Evolutionary conservation across 2,329 filamentous ascomycete species (phyloP), one percentile per base, ranked within the genome.

Genomic region (Epichloe sylvatica): DNA sequence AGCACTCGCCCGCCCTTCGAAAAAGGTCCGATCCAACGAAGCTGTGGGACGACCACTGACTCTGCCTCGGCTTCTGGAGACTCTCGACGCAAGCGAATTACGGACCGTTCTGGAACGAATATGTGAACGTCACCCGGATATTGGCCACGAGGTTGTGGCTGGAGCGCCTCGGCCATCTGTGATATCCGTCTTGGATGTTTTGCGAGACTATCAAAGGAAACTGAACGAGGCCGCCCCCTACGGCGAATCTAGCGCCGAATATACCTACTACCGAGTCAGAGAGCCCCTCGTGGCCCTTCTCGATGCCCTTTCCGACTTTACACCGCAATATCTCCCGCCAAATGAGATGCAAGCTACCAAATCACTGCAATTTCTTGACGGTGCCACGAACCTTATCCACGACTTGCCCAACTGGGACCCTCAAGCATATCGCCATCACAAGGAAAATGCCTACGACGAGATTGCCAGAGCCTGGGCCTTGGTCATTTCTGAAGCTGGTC

Each of bases 391-490:
- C 56, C 80, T 97, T 50, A 85, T 97, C 50, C 90, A 98, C 65
- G 76, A 82, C 38, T 74, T 98, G 41, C 92, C 92, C 3, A 80
- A 94, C 60, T 98, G 90, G 89, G 86, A 92, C 57, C 87, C 82
- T 42, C 85, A 84, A 52, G 81, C 87, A 54, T 85, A 96, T 69
- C 90, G 90, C 56, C 78, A 95, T 59, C 87, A 94, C 71, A 96
- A 96, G 67, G 84, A 95, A 56, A 88, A 88, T 55, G 90, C 91
- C 6, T 98, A 98, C 62, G 91, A 98, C 60, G 92, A 97, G 63
- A 90, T 98, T 55, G 84, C 87, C 25, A 88, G 84, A 60, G 92
- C 92, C 1, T 98, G 92, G 92, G 83, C 87, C 15, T 67, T 94
- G 56, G 91, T 95, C 46, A 85, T 98, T 57, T 83, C 83, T 53